Evolutionary conservation across 148 eudicot species (phyloP).

Genomic region (Fagopyrum homotropicum): DNA sequence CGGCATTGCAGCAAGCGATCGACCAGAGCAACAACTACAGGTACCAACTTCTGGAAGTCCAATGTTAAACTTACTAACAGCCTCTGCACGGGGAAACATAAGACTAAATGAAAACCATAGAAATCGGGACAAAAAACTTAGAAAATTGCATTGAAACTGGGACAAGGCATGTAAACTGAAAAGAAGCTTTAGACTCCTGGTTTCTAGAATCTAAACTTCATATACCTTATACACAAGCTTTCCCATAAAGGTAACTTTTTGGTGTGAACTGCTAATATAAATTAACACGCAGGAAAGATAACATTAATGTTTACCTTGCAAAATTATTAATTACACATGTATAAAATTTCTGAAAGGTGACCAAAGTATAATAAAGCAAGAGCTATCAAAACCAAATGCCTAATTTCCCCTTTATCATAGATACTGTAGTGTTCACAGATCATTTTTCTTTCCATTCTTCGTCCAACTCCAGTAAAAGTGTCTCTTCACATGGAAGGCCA

Average conservation of each 20-base stretch:
- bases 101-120: constrained; percentile 2
- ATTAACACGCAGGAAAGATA: background rate
- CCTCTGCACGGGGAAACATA: constrained; percentile 39
- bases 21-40: constrained; percentile 53
- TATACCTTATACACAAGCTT: background rate
- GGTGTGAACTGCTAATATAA: background rate
- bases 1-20: constrained; percentile 70
- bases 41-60: constrained; percentile 69
- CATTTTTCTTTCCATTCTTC: background rate
- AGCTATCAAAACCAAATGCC: background rate
- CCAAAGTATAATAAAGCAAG: background rate
- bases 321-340: background rate
- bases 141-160: background rate
- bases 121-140: background rate
- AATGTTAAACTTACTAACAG: constrained; percentile 57
- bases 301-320: background rate
- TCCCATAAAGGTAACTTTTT: background rate
- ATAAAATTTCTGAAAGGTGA: background rate
- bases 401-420: background rate
- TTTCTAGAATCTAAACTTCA: background rate
- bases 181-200: background rate
- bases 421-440: background rate
- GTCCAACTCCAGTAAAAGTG: background rate
- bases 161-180: background rate
- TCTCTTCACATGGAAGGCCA: background rate